A percentile compares a stretch with the other conserved stretches of the same genome.
These are phyloP conservation scores for Apiotrichum sp. DNA, from an alignment of 1,284 basidiomycete genomes.

Conservation along the genomic window DNA sequence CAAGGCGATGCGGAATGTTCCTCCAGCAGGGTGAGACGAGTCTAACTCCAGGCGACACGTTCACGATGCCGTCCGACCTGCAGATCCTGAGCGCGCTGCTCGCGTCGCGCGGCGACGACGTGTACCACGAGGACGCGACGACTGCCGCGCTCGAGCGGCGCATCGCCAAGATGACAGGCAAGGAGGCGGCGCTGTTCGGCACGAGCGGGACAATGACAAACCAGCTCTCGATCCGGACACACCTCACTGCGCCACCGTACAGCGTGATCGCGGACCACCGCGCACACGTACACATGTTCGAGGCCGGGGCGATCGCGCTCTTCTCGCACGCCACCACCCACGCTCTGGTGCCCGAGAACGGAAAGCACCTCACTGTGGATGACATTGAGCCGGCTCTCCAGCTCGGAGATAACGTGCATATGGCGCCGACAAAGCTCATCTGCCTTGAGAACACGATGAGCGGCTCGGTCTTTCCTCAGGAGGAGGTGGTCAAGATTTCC, in stretches of 20 bases:
- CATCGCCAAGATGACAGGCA: constrained; percentile 69
- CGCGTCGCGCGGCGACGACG: constrained; percentile 54
- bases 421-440: constrained; percentile 71
- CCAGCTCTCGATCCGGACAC: constrained; percentile 72
- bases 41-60: constrained; percentile 48
- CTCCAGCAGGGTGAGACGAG: too few relatives aligned
- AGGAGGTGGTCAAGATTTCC: constrained; percentile 77
- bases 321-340: constrained; percentile 76
- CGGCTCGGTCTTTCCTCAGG: constrained; percentile 86
- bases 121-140: constrained; percentile 50
- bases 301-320: constrained; percentile 81
- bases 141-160: constrained; percentile 68
- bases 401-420: constrained; percentile 66
- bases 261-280: constrained; percentile 77
- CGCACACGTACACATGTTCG: constrained; percentile 61
- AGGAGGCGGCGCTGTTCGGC: constrained; percentile 70
- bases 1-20: too few relatives aligned
- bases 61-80: constrained; percentile 50
- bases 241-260: constrained; percentile 79
- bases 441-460: constrained; percentile 87
- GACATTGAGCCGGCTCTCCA: constrained; percentile 70
- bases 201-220: constrained; percentile 90
- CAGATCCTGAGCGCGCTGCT: constrained; percentile 50
- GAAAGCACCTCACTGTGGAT: constrained; percentile 63
- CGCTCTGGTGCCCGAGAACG: constrained; percentile 40